Conservation (phyloP, 225 moss, liverwort and hornwort genomes). For the Takakia lepidozioides region DNA sequence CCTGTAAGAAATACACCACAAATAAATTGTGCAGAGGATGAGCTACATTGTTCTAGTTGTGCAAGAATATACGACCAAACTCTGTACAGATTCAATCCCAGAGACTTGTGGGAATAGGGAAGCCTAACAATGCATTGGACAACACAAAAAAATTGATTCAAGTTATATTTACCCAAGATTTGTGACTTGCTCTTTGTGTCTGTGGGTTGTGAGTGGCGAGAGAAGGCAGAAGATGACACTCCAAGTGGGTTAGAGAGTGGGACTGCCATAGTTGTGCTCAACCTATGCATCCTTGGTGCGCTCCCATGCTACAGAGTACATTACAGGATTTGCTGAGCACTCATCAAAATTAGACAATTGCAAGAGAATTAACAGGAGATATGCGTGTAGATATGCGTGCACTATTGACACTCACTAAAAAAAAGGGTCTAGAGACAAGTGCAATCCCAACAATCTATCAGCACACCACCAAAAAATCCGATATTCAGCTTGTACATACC, state of each 20-base stretch:
- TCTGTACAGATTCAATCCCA: no score
- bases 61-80: no score
- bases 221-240: neutral
- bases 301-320: neutral
- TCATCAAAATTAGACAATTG: constrained; percentile 1
- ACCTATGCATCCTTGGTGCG: constrained; percentile 1
- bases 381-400: neutral
- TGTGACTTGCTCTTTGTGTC: constrained; percentile 2
- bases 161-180: neutral
- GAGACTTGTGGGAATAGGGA: no score
- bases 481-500: no score
- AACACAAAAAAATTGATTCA: no score
- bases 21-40: no score
- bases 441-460: no score
- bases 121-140: no score
- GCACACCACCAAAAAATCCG: no score
- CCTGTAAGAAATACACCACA: no score
- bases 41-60: no score
- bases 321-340: constrained; percentile 1
- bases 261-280: constrained; percentile 3
- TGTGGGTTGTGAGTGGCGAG: neutral
- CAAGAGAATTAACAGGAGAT: neutral
- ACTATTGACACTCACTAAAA: neutral
- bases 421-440: neutral
- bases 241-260: constrained; percentile 2